Conservation (phyloP, 441 rosid species). For the Gossypium schwendimanii region DNA sequence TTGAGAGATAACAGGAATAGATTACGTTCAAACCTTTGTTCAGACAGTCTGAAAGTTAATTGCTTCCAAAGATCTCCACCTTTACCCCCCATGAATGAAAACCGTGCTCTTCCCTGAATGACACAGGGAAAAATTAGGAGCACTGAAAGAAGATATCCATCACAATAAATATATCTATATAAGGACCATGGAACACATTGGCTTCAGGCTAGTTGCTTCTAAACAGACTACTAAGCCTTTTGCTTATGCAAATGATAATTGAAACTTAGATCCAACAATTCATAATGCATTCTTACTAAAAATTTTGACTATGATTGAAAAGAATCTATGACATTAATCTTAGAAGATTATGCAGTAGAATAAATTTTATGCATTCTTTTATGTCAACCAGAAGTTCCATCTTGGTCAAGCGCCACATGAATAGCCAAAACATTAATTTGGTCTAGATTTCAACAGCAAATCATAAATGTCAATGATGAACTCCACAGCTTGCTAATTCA, state of each 20-base stretch:
- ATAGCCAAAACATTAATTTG: not conserved
- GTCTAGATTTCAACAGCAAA: not conserved
- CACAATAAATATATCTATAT: not conserved
- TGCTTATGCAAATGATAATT: not conserved
- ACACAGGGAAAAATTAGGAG: conserved; percentile 1
- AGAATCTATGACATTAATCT: not conserved
- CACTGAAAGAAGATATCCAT: not conserved
- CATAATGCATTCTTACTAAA: not conserved
- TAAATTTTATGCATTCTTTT: not conserved
- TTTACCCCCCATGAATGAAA: conserved; percentile 92
- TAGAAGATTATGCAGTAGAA: not conserved
- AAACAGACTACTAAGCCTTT: not conserved
- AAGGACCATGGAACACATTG: not conserved
- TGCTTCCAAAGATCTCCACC: conserved; percentile 97
- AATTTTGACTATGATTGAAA: not conserved
- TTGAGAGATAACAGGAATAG: not conserved
- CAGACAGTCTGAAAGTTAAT: conserved; percentile 67
- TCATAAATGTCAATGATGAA: not conserved
- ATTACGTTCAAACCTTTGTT: conserved; percentile 53
- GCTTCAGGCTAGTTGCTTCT: conserved; percentile 1
- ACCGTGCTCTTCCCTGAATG: conserved; percentile 74
- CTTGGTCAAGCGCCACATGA: not conserved
- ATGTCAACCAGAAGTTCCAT: not conserved
- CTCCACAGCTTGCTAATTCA: too few relatives aligned
- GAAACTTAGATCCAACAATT: not conserved